phyloP scores from a whole-genome alignment of 768 basidiomycete species.

The Lactarius indigo region DNA sequence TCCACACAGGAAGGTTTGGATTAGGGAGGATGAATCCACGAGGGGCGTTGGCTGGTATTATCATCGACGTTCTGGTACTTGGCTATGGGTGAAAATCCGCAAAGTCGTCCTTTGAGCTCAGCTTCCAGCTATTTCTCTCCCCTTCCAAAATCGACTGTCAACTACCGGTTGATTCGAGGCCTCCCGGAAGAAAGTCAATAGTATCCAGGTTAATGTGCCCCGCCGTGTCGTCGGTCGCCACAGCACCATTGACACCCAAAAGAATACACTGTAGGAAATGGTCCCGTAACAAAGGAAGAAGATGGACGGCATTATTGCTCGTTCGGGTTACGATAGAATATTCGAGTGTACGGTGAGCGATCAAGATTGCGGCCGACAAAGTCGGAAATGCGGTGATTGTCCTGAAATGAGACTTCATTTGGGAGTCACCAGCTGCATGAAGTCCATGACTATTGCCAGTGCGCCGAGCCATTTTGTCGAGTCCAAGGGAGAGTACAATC shows the following conservation, averaged over 20 bases:
- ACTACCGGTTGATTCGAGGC: not conserved
- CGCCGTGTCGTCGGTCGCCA: not conserved
- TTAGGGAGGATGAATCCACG: not conserved
- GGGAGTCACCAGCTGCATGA: too few species aligned
- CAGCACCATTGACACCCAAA: not conserved
- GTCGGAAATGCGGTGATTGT: slow-evolving; percentile 4
- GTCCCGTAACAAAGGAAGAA: not conserved
- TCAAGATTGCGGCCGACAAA: not conserved
- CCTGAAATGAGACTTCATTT: not conserved
- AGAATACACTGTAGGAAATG: slow-evolving; percentile 1
- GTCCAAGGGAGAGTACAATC: too few species aligned
- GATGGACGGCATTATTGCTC: not conserved
- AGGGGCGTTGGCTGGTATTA: too few species aligned
- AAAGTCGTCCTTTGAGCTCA: not conserved
- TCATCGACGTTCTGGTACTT: not conserved
- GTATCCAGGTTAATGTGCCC: not conserved
- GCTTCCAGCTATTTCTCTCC: slow-evolving; percentile 2
- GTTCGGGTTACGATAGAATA: not conserved
- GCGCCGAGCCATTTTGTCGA: too few species aligned
- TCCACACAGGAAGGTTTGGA: slow-evolving; percentile 17
- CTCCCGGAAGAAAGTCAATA: not conserved
- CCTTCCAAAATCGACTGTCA: not conserved
- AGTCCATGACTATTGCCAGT: too few species aligned
- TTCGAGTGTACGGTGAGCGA: not conserved
- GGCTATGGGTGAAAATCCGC: not conserved